Evolutionary conservation across 495 filamentous ascomycete species (phyloP), one percentile per base, ranked within the genome.

Genomic region (Podospora tetraspora): DNA sequence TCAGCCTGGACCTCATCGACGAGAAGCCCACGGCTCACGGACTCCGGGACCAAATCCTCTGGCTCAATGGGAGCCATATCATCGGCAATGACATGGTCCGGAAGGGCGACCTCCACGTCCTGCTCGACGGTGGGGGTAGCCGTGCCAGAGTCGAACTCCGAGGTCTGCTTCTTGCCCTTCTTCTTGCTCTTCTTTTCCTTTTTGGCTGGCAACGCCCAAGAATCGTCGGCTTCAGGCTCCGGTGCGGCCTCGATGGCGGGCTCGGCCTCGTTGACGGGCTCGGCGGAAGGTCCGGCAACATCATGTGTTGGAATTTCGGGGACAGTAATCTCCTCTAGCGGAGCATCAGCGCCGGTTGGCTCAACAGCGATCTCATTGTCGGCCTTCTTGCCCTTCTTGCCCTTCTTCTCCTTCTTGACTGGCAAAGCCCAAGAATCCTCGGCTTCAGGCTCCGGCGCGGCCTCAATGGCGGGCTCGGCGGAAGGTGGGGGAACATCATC

Each of bases 151-250:
- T 58, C 63, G 71, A 64, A 59, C 57, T 71, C 66, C n/a, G 27
- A 66, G 30, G 71, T 70, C 2, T 66, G 25, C 62, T 75, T 68
- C 30, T 68, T 66, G 56, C 57, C 71, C 69, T 77, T 73, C 66
- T 77, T 78, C 64, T 79, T 76, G 71, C 80, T 76, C 61, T 80
- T 76, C 68, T 79, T 78, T 1, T 69, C 64, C 66, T 76, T 74
- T 37, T 76, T 79, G 12, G 62, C 19, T 27, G 68, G 67, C 12
- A 62, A 10, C 59, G 72, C 61, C 57, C 66, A 43, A 1, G n/a
- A 13, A 9, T 73, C 63, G 11, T 62, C 59, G 27, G 37, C 59
- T 13, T 69, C 67, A 63, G 32, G 66, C 63, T n/a, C 16, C 64
- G 67, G 37, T 5, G 37, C 62, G 76, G 27, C 74, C 56, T 78